These are phyloP conservation scores for Penicillium ucsense DNA, from an alignment of 495 filamentous ascomycete species.

Conservation along the genomic window DNA sequence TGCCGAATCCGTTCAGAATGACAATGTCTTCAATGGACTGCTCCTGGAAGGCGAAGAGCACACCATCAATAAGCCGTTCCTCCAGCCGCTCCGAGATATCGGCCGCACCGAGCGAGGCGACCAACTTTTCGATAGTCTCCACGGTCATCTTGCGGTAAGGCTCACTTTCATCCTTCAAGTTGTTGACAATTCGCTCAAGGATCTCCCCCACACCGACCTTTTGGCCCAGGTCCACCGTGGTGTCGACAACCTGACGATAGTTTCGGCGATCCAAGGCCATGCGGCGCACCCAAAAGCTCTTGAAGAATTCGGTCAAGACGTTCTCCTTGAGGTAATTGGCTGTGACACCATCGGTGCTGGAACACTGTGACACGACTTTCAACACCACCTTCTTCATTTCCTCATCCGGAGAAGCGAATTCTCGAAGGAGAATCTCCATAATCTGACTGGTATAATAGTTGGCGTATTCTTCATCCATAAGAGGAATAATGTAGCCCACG, in stretches of 20 bases:
- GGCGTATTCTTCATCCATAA: slow-evolving; percentile 99
- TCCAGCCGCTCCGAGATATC: slow-evolving; percentile 90
- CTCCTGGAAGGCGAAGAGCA: slow-evolving; percentile 96
- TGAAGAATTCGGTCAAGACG: slow-evolving; percentile 93
- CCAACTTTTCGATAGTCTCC: slow-evolving; percentile 92
- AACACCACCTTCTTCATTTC: slow-evolving; percentile 99
- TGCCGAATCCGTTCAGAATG: slow-evolving; percentile 97
- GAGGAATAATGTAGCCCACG: slow-evolving; percentile 93
- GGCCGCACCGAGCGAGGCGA: slow-evolving; percentile 83
- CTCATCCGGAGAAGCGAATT: slow-evolving; percentile 94
- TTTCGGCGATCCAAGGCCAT: slow-evolving; percentile 97
- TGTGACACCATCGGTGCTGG: slow-evolving; percentile 89
- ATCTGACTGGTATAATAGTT: slow-evolving; percentile 99
- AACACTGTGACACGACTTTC: slow-evolving; percentile 96
- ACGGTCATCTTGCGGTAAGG: slow-evolving; percentile 99
- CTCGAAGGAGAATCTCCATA: slow-evolving; percentile 94
- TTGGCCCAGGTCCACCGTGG: slow-evolving; percentile 92
- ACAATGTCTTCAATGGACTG: slow-evolving; percentile 94
- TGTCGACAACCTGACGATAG: slow-evolving; percentile 95
- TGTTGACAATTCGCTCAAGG: slow-evolving; percentile 81
- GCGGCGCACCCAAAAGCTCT: slow-evolving; percentile 94
- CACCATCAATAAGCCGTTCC: slow-evolving; percentile 88
- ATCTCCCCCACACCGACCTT: slow-evolving; percentile 97
- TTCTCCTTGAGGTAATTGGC: slow-evolving; percentile 90
- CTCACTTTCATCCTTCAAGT: slow-evolving; percentile 96